Evolutionary conservation across 2,329 filamentous ascomycete species (phyloP).

Genomic region (Scedosporium dehoogii): DNA sequence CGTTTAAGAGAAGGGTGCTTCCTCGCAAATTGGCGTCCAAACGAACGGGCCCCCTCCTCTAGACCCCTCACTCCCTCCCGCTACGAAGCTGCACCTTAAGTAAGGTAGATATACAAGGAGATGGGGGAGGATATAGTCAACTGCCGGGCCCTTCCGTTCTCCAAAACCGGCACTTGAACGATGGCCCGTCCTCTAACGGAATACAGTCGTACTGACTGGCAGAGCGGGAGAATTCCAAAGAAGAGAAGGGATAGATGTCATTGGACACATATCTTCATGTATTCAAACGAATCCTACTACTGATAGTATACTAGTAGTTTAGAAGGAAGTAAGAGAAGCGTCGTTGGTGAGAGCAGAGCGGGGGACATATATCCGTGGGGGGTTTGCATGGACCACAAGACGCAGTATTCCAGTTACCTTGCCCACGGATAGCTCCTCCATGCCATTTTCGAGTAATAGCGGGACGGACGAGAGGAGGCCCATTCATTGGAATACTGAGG

Average conservation of each 20-base stretch:
- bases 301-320: too few species aligned
- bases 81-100: neutral
- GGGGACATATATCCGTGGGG: neutral
- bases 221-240: neutral
- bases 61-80: neutral
- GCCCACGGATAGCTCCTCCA: neutral
- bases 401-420: neutral
- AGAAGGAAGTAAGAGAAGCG: neutral
- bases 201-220: neutral
- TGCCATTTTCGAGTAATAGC: neutral
- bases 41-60: too few species aligned
- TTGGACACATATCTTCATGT: neutral
- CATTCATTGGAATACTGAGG: neutral
- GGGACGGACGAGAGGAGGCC: neutral
- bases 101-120: neutral
- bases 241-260: neutral
- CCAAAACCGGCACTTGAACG: neutral
- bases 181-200: neutral
- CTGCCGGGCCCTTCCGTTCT: neutral
- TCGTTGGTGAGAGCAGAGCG: neutral
- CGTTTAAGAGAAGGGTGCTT: too few species aligned
- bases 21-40: too few species aligned
- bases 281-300: neutral
- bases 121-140: neutral
- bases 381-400: neutral